Evolutionary conservation across 768 basidiomycete genomes (phyloP), one percentile per base, ranked within the genome.

Genomic region (Mycena chlorophos): DNA sequence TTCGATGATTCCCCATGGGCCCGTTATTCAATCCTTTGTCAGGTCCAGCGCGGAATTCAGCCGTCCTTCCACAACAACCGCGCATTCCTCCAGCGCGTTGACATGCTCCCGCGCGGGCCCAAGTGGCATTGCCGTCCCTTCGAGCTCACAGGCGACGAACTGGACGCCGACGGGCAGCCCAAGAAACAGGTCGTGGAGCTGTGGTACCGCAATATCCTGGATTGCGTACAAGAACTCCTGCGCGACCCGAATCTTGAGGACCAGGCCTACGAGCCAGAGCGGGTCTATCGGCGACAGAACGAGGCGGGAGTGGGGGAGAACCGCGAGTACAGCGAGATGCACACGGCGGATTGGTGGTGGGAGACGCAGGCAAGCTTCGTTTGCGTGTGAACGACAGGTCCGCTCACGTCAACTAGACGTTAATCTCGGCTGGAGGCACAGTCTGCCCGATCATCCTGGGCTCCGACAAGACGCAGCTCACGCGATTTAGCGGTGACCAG

Each of bases 391-490:
- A 5, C 49, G 4, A 39, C 10, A 16, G 42, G 22, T n/a, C n/a
- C 34, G n/a, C 34, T 37, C n/a, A 10, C n/a, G 34, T 14, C 28
- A 5, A 5, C 23, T 29, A 55, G 62, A 25, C 28, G 26, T 34
- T 40, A 27, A 45, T 47, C 29, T 47, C 60, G 3, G 2, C 13
- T n/a, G 34, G 52, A 19, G 61, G 66, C 0, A 60, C 68, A 2
- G 25, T 71, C 2, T 62, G 61, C 1, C 71, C 71, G 0, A 45
- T 75, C 3, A 74, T 76, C 19, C 29, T 76, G 2, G 56, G 68
- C 0, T 70, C 72, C 0, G 73, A 75, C 61, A 71, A 75, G 42
- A 76, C 71, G 0, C 49, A 63, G 29, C 65, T 76, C 0, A 67
- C 69, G 0, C 53, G 57, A 2, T 70, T 74, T 52, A 51, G 64